These are phyloP conservation scores for Sporobolomyces phaffii DNA, from an alignment of 768 basidiomycete genomes.

Conservation along the genomic window DNA sequence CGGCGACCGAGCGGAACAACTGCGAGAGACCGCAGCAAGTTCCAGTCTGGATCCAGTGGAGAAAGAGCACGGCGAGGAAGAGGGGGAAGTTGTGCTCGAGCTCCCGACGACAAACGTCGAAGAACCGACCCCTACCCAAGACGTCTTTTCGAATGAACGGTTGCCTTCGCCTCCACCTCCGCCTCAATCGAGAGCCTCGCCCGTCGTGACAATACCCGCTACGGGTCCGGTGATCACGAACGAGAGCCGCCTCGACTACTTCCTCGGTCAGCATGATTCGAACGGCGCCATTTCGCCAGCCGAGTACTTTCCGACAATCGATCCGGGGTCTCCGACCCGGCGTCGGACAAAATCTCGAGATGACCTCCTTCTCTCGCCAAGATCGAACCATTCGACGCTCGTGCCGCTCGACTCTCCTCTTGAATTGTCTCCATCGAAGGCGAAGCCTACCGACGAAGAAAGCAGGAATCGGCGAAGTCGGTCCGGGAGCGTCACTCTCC, in stretches of 20 bases:
- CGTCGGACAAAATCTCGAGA: conserved; percentile 1
- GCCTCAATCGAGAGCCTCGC: not conserved
- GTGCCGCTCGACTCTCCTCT: not conserved
- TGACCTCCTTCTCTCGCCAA: not conserved
- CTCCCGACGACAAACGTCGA: not conserved
- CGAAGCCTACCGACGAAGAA: conserved; percentile 51
- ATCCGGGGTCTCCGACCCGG: not conserved
- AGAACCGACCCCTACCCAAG: not conserved
- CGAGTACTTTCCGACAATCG: conserved; percentile 9
- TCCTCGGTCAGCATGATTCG: conserved; percentile 4
- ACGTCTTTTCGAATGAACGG: not conserved
- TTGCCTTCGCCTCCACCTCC: not conserved
- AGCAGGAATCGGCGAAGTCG: conserved; percentile 50
- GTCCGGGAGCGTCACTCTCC: conserved; percentile 46
- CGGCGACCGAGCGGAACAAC: too few species aligned
- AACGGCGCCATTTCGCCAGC: not conserved
- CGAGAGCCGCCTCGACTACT: not conserved
- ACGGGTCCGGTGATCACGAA: not conserved
- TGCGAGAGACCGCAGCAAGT: too few species aligned
- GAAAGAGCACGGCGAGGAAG: not conserved
- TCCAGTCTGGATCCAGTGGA: not conserved
- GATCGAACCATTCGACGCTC: not conserved
- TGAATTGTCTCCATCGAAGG: not conserved
- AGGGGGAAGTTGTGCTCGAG: not conserved
- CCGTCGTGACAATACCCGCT: not conserved